A percentile compares a stretch with the other conserved stretches of the same genome.
Evolutionary conservation across 2,329 filamentous ascomycete species (phyloP).

Genomic region (Calonectria hawksworthii): DNA sequence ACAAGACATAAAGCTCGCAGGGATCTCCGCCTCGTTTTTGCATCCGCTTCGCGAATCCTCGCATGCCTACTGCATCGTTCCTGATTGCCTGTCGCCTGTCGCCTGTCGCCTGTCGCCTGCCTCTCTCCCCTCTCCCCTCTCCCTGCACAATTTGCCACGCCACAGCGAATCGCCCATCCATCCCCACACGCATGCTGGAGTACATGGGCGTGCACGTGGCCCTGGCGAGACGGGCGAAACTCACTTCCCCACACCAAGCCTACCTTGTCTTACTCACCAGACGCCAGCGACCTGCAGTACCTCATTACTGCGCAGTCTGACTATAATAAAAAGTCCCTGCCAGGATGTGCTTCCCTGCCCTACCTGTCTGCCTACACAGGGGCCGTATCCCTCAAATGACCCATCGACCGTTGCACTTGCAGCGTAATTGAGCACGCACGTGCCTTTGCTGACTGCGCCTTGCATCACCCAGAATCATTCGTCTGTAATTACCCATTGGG

Average conservation of each 20-base stretch:
- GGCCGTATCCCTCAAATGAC: neutral
- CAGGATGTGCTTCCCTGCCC: neutral
- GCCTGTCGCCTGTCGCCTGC: neutral
- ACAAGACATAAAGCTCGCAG: neutral
- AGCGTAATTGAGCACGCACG: neutral
- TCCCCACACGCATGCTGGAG: neutral
- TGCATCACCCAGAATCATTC: neutral
- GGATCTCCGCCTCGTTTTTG: neutral
- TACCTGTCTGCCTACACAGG: neutral
- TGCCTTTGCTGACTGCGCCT: neutral
- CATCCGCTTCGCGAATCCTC: neutral
- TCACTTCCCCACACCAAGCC: neutral
- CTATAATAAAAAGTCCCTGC: neutral
- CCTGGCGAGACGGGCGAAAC: slow-evolving; percentile 5
- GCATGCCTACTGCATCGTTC: neutral
- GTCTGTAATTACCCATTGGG: neutral
- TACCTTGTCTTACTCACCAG: neutral
- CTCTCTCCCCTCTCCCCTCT: neutral
- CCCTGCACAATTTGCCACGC: neutral
- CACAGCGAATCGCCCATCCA: neutral
- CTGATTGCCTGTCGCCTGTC: neutral
- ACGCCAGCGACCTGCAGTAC: neutral
- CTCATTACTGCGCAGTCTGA: slow-evolving; percentile 4
- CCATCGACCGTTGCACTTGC: neutral
- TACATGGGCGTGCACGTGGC: neutral